Base-by-base conservation (phyloP, 2,329 filamentous ascomycete species). In the Nigrospora osmanthi region DNA sequence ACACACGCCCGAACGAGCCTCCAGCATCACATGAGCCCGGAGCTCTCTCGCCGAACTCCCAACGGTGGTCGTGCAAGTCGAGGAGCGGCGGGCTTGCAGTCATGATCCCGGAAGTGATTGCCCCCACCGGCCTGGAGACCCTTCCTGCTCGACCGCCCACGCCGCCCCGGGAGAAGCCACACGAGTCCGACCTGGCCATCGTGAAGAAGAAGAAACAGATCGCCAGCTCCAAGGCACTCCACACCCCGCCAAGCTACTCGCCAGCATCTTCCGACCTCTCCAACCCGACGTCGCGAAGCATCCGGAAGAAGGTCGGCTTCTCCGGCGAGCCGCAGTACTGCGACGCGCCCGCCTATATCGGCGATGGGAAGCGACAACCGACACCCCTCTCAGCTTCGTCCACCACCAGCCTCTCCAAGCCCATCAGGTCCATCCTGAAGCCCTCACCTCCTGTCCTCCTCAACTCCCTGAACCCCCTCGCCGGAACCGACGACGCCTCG, bases 341-440 rank as follows among this genome's bases (percentile, higher is more conserved):
- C 52, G 76, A 80, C 13, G 62, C 76, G 3, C 70, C 74, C 0
- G 60, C 68, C 11, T 75, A 72, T 48, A 48, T 53, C 11, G 60
- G 55, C 11, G 62, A 70, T 47, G 61, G 62, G 14, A 52, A 58
- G 35, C 54, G 59, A 51, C 64, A 64, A 47, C 59, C 68, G 31
- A 66, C 71, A 36, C 65, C 72, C 32, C 48, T 68, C 46, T 61
- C 72, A 47, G 55, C 61, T 47, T 54, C 68, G 50, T 59, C 70
- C 47, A 59, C 69, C 46, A 47, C 61, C 47, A 65, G 48, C 58
- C 56, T 58, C 1, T 56, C 67, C 7, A 74, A 67, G 49, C 76
- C 77, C 9, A 62, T 75, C 51, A 81, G 80, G 56, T 74, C 77
- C 4, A 98, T 98, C 43, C 75, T 98, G 48, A 98, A 98, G 62